Base-by-base conservation (phyloP, 371 early-diverging fungal species). In the Nematocida homosporus region DNA sequence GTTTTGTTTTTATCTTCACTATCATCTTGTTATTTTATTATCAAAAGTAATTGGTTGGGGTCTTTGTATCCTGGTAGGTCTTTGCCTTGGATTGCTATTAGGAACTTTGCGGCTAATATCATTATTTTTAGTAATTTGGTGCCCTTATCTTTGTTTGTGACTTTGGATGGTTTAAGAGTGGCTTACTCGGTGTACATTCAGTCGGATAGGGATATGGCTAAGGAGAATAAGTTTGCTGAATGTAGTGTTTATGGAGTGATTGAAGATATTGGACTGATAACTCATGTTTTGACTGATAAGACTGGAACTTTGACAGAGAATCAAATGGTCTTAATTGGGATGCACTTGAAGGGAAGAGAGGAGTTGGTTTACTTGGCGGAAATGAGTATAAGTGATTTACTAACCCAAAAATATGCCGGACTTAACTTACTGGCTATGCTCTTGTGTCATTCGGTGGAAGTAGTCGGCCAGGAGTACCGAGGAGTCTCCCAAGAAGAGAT, bases 251-350 rank as follows among this genome's bases (percentile, higher is more conserved):
- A 72, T 34, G 75, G 75, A 8, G 83, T 95, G 27, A 90, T 92
- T 13, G 96, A 95, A 79, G 95, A 95, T 77, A 83, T 93, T 30
- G 94, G 95, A 51, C 91, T 91, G 80, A 89, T 95, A 55, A 91
- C 92, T 78, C 94, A 92, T 82, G 87, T 95, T 8, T 90, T 94
- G 79, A 89, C 90, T 27, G 95, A 95, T 85, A 95, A 95, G 85
- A 97, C 97, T 38, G 96, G 95, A 8, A 95, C 98, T 1, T 85
- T 97, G 37, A 97, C 97, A n/a, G 87, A 89, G 79, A 97, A 97
- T 82, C 86, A 90, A 72, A 95, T 95, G 95, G 89, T 89, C 77
- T 92, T 93, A 81, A 89, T 90, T 38, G 77, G 68, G 40, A 32
- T 81, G 23, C 69, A 84, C 54, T 25, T 79, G 13, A 20, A 4